Evolutionary conservation across 2,329 filamentous ascomycete species (phyloP), one percentile per base, ranked within the genome.

Genomic region (Aureobasidium zeae): DNA sequence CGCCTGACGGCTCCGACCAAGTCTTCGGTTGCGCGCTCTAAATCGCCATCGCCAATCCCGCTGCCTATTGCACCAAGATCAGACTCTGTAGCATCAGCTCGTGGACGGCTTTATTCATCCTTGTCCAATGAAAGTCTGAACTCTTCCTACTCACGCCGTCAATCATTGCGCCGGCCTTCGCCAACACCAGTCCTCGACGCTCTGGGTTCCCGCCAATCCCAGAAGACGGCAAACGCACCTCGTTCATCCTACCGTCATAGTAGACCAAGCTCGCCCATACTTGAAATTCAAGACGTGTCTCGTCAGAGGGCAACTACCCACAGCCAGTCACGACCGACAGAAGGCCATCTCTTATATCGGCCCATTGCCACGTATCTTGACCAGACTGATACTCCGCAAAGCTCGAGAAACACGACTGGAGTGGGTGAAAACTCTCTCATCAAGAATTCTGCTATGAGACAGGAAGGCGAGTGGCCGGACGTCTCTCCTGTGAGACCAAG

Each of bases 271-370:
- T 37, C 22, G 31, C 24, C 29, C 1, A 17, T 7, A 4, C 5
- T 15, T 5, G 17, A 17, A 8, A 21, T 28, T 11, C 12, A 5
- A n/a, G 17, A 25, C 8, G 13, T 29, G 30, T 11, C 22, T 11
- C 6, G 22, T 25, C 16, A 43, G 3, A n/a, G 16, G n/a, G 15
- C 21, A 16, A 26, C 4, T n/a, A 3, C 12, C 39, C 5, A 8
- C 0, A 7, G 41, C 22, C 26, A 24, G 20, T 20, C 37, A 20
- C 20, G 25, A 20, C n/a, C 43, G n/a, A 41, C 44, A 19, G 49
- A 64, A 24, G 67, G 67, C 49, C 58, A 62, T n/a, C 52, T 67
- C 4, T 64, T 64, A 7, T 58, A 61, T 29, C 58, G 59, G 8
- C 64, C 65, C 2, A 44, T 63, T 10, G 58, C 53, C 17, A 57